Evolutionary conservation across 441 rosid genomes (phyloP).

Genomic region (Populus tomentosa): DNA sequence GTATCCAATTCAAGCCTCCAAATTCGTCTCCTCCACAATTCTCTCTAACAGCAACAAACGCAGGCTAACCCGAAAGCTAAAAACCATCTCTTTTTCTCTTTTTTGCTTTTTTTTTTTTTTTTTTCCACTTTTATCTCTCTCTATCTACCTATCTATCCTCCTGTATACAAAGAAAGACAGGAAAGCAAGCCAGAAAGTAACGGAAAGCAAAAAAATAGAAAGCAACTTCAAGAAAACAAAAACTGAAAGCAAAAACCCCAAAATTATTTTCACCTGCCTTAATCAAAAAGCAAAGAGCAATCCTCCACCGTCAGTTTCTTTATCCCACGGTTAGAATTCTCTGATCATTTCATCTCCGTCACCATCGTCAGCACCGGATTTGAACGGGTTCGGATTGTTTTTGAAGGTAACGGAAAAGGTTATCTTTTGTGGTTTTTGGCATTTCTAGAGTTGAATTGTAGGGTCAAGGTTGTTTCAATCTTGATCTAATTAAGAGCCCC

Average conservation of each 20-base stretch:
- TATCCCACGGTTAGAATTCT: neutral
- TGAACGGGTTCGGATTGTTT: neutral
- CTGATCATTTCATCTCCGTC: neutral
- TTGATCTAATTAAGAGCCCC: neutral
- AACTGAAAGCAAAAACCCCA: neutral
- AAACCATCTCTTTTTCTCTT: neutral
- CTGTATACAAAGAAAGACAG: neutral
- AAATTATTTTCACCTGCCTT: neutral
- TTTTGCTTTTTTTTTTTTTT: neutral
- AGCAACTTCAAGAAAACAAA: neutral
- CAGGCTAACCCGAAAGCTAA: neutral
- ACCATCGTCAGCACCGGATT: neutral
- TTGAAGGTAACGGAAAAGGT: neutral
- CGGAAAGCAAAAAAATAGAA: neutral
- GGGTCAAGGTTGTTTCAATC: neutral
- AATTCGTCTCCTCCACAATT: slow-evolving; percentile 12
- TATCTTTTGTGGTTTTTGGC: neutral
- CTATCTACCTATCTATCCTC: neutral
- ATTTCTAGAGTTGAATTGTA: neutral
- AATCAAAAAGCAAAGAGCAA: neutral
- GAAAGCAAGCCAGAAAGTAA: neutral
- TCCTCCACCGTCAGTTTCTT: neutral
- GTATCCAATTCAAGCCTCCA: slow-evolving; percentile 6
- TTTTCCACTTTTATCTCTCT: neutral
- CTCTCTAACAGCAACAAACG: neutral